Evolutionary conservation across 352 stramenopile genomes (phyloP), one percentile per base, ranked within the genome.

Genomic region (Globisporangium alternatum): DNA sequence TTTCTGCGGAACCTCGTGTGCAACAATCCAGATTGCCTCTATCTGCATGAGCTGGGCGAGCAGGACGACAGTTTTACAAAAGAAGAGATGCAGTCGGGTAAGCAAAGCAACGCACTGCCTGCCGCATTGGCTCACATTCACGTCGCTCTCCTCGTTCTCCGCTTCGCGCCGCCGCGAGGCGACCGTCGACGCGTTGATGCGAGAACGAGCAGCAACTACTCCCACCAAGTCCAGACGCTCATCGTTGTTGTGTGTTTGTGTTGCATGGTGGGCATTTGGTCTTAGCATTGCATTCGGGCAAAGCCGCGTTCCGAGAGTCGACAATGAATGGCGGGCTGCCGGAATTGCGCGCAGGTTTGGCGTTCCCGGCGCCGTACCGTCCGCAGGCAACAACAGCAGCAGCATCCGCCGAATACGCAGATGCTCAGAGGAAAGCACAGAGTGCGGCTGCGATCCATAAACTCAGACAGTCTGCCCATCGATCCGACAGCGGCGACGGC

Each of bases 61-160:
- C 83, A 96, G 53, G 89, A 96, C 53, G 89, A 98, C 73, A 96
- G 94, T 45, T 98, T 98, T 67, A 98, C 93, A 19, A 98, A 98
- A 67, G 94, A 98, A 60, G 90, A 98, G 65, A 98, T 98, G 75
- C 87, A 96, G 57, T 80, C 82, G 1, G 82, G 84, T 92, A 60
- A 48, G 48, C 41, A 39, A 37, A 25, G 41, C 37, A 28, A 1
- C 2, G 25, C 25, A n/a, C 45, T 48, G 4, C 17, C 41, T 48
- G 13, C 39, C 4, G 17, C 41, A 48, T 21, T 48, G 41, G 41
- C 5, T 48, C 41, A 41, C 35, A 41, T n/a, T 48, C 41, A 17
- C 41, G 41, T 48, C 41, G 41, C 41, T 48, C 41, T n/a, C 10
- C 7, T 45, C 41, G 13, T 15, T 45, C 41, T 45, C 41, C n/a